These are phyloP conservation scores for Talaromyces trachyspermus DNA, from an alignment of 495 filamentous ascomycete species.

Conservation along the genomic window DNA sequence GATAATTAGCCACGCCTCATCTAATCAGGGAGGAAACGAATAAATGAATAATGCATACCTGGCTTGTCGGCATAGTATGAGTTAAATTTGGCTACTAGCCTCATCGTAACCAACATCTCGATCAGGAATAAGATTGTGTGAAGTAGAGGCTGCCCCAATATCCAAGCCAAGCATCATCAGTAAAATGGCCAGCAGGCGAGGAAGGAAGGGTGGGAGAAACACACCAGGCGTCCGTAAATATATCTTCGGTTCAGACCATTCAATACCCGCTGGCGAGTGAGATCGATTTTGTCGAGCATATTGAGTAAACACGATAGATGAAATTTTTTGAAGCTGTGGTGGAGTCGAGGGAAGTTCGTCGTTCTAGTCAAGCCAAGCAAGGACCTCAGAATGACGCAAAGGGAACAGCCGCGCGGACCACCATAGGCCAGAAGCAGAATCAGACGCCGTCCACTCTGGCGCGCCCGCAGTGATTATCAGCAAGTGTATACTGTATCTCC, in stretches of 20 bases:
- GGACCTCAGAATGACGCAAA: constrained; percentile 9
- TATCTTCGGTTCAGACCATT: constrained; percentile 68
- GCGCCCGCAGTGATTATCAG: neutral
- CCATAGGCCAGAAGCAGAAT: too few species aligned
- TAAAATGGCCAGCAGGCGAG: neutral
- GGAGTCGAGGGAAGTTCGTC: neutral
- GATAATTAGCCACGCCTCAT: constrained; percentile 18
- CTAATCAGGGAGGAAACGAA: neutral
- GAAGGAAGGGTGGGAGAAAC: constrained; percentile 23
- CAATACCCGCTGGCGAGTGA: constrained; percentile 51
- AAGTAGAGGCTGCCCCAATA: constrained; percentile 62
- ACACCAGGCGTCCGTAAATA: constrained; percentile 73
- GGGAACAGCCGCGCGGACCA: neutral
- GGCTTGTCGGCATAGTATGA: constrained; percentile 83
- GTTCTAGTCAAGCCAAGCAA: neutral
- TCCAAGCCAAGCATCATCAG: constrained; percentile 1
- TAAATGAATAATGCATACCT: constrained; percentile 38
- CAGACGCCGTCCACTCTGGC: neutral
- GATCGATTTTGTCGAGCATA: constrained; percentile 31
- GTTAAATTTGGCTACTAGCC: constrained; percentile 82
- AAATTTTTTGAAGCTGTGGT: neutral
- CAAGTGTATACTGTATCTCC: too few species aligned
- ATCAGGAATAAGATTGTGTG: constrained; percentile 79
- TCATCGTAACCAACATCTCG: constrained; percentile 77
- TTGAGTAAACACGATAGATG: too few species aligned